A percentile compares a stretch with the other conserved stretches of the same genome.
These are phyloP conservation scores for Helotiales sp. DNA, from an alignment of 2,329 filamentous ascomycete genomes.

Conservation along the genomic window DNA sequence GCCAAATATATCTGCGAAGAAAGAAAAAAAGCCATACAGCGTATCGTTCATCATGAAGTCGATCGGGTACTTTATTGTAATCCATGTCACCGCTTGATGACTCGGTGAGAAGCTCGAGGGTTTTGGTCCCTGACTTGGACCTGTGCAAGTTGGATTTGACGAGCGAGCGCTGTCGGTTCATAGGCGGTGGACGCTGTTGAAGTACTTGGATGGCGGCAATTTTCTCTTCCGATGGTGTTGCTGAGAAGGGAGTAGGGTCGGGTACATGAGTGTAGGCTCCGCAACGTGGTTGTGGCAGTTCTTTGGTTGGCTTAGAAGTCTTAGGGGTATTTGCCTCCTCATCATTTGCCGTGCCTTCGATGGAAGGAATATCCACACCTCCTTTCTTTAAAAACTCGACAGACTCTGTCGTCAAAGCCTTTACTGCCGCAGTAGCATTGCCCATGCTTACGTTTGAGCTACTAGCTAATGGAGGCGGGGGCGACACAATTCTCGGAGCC, in stretches of 20 bases:
- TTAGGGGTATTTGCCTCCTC: neutral
- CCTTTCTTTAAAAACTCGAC: neutral
- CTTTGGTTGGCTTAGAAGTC: neutral
- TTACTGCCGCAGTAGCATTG: neutral
- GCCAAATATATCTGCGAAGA: neutral
- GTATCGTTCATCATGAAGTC: neutral
- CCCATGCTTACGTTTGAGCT: neutral
- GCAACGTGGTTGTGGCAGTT: neutral
- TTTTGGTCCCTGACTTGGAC: neutral
- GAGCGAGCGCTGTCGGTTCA: neutral
- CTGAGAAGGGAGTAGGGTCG: slow-evolving; percentile 2
- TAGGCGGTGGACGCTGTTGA: neutral
- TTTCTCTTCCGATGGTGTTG: neutral
- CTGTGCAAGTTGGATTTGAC: neutral
- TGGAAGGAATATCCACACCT: neutral
- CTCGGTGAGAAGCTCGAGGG: neutral
- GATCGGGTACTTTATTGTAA: neutral
- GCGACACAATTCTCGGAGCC: neutral
- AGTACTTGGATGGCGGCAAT: neutral
- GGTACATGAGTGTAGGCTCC: neutral
- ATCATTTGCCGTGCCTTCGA: neutral
- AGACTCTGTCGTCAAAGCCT: neutral
- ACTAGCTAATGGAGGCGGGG: neutral
- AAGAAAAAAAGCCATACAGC: neutral
- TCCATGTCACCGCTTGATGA: neutral